phyloP scores from a whole-genome alignment of 2,329 filamentous ascomycete species.

The Penicillium sumatraense region DNA sequence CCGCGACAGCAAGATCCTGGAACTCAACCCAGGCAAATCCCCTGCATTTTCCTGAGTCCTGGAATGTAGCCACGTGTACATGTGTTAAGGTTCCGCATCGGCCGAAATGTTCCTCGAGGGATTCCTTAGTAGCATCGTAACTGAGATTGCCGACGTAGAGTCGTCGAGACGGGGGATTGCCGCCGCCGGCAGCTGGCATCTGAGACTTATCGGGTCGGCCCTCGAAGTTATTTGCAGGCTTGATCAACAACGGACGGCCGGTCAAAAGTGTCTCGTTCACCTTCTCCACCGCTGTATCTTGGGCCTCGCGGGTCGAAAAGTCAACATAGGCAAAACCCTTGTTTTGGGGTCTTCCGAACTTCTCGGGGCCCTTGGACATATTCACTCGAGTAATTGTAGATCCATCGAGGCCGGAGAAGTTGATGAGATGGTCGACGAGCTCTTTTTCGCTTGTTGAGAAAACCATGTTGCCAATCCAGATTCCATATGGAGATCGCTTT shows the following conservation, averaged over 20 bases:
- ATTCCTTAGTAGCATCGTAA: conserved; percentile 80
- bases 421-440: conserved; percentile 79
- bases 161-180: conserved; percentile 73
- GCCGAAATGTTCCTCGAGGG: conserved; percentile 77
- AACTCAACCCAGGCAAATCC: conserved; percentile 97
- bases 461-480: conserved; percentile 97
- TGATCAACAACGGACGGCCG: conserved; percentile 85
- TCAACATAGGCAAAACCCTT: conserved; percentile 97
- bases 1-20: conserved; percentile 74
- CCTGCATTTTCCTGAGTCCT: conserved; percentile 97
- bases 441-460: conserved; percentile 77
- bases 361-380: conserved; percentile 67
- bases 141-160: conserved; percentile 91
- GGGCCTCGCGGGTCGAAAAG: conserved; percentile 70
- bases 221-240: conserved; percentile 86
- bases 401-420: conserved; percentile 67
- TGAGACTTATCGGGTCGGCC: conserved; percentile 77
- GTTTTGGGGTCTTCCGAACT: conserved; percentile 66
- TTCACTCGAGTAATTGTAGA: conserved; percentile 83
- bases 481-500: conserved; percentile 75
- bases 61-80: conserved; percentile 90
- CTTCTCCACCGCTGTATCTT: conserved; percentile 73
- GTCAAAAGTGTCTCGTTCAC: conserved; percentile 82
- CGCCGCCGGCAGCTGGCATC: conserved; percentile 40
- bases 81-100: conserved; percentile 83